Conservation (phyloP, 805 yeast genomes). For the Kodamaea jinghongensis region DNA sequence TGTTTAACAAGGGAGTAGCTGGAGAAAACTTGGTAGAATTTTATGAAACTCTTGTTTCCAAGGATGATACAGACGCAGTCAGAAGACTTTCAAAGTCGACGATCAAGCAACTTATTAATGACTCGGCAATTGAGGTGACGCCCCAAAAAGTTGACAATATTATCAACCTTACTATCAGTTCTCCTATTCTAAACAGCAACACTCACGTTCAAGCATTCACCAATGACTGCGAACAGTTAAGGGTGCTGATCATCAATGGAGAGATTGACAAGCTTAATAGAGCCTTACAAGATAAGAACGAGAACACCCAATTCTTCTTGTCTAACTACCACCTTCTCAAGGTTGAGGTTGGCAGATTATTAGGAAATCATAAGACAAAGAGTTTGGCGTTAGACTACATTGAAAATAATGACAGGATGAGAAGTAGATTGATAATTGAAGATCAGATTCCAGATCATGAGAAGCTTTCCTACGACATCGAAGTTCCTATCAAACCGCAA, state of each 20-base stretch:
- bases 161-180: no score
- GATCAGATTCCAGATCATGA: conserved; percentile 47
- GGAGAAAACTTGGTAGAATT: no score
- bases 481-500: conserved; percentile 32
- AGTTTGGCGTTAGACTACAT: conserved; percentile 59
- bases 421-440: conserved; percentile 58
- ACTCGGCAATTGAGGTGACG: no score
- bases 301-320: conserved; percentile 50
- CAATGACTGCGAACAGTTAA: conserved; percentile 35
- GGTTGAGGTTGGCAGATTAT: conserved; percentile 46
- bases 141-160: no score
- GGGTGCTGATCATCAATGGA: conserved; percentile 33
- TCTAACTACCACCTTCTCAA: conserved; percentile 48
- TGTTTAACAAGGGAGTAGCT: conserved; percentile 16
- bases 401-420: conserved; percentile 68
- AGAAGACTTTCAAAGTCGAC: no score
- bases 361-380: conserved; percentile 15
- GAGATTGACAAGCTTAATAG: conserved; percentile 53
- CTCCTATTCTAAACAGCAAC: conserved; percentile 1
- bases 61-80: no score
- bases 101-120: no score
- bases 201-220: conserved; percentile 32
- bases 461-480: conserved; percentile 39
- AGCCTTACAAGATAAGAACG: conserved; percentile 62
- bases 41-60: no score